Base-by-base conservation (phyloP, 768 basidiomycete species). In the Naganishia antarctica region DNA sequence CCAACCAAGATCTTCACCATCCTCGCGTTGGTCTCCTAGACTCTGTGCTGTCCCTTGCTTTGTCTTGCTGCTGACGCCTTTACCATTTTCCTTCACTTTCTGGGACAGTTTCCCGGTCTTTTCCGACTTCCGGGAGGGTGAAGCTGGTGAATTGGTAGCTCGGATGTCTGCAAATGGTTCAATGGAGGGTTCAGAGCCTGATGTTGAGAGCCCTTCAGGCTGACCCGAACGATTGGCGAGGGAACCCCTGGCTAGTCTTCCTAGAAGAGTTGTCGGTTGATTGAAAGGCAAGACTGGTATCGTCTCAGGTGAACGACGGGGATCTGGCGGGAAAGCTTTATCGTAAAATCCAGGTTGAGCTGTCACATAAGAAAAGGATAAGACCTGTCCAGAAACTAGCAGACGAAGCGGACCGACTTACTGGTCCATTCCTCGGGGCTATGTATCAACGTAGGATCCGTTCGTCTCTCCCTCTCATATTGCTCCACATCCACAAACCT, bases 401-500 rank as follows among this genome's bases (percentile, higher is more conserved):
- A n/a, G n/a, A n/a, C n/a, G n/a, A n/a, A n/a, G n/a, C n/a, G n/a
- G n/a, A n/a, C n/a, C n/a, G 15, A 60, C 63, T 46, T 37, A 64
- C 63, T 59, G 49, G 37, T 40, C 65, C 65, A 66, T 47, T 60
- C 61, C 21, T 46, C 37, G 1, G 49, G 44, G 18, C 62, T 61
- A 26, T 67, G 61, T 18, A 47, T 44, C 51, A 58, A 28, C 45
- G 66, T 67, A 8, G 66, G 66, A 50, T 67, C 66, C 16, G 37
- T 57, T 4, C 43, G 32, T 46, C 43, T n/a, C 25, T 34, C 29
- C 8, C 41, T 16, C 15, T 44, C 59, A 28, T 40, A 45, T 41
- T 53, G 48, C 34, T 49, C 47, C 49, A 32, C 85, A 26, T 57
- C 53, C 4, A 18, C 23, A 6, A 9, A 40, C 37, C 37, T 40